Evolutionary conservation across 1,284 basidiomycete genomes (phyloP).

Genomic region (Leccinum huronense): DNA sequence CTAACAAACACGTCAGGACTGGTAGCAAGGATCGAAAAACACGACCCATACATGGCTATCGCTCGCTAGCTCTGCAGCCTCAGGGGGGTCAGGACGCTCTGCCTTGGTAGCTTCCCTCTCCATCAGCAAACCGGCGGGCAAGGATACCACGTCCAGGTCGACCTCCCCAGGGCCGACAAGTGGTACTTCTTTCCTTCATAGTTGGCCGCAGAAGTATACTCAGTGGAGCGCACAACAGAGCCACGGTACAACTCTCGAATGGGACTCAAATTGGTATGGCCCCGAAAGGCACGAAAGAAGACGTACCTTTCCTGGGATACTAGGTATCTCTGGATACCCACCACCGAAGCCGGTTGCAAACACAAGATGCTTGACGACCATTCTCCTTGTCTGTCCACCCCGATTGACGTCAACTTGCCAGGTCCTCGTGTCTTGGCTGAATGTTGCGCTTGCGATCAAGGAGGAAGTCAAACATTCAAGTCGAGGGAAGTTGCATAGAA

Average conservation of each 20-base stretch:
- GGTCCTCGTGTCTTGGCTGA: slow-evolving; percentile 17
- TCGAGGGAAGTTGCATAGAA: too few relatives aligned
- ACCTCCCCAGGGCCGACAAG: slow-evolving; percentile 81
- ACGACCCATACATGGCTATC: slow-evolving; percentile 16
- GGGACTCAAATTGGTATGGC: neutral
- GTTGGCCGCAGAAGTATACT: slow-evolving; percentile 33
- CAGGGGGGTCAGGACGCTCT: slow-evolving; percentile 26
- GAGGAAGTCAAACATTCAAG: too few relatives aligned
- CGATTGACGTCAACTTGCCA: slow-evolving; percentile 38
- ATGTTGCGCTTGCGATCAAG: too few relatives aligned
- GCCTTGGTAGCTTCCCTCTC: slow-evolving; percentile 50
- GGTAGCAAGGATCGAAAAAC: neutral
- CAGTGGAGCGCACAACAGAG: slow-evolving; percentile 39
- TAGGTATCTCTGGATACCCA: slow-evolving; percentile 37
- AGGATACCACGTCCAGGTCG: slow-evolving; percentile 70
- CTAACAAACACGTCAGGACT: slow-evolving; percentile 14
- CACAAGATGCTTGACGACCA: slow-evolving; percentile 38
- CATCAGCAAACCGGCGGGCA: slow-evolving; percentile 74
- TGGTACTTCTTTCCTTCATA: slow-evolving; percentile 50
- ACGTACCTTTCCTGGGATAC: slow-evolving; percentile 25
- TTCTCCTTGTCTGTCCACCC: slow-evolving; percentile 22
- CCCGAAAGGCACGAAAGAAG: neutral
- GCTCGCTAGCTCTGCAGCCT: slow-evolving; percentile 6
- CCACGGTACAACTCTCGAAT: slow-evolving; percentile 27
- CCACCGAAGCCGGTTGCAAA: slow-evolving; percentile 41